These are phyloP conservation scores for Blastobotrys illinoisensis DNA, from an alignment of 1,139 yeast species.

Conservation along the genomic window DNA sequence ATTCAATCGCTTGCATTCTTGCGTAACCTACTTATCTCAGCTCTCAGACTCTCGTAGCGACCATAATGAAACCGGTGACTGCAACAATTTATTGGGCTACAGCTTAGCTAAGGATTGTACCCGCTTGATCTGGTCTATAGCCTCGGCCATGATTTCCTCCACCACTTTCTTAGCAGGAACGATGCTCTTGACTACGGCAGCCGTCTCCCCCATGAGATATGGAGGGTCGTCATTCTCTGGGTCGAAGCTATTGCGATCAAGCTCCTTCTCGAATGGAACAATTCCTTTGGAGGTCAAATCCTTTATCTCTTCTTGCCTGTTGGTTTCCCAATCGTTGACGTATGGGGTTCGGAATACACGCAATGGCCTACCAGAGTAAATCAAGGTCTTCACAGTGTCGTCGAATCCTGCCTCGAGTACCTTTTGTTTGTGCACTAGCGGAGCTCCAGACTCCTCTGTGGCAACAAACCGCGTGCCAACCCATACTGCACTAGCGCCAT, in stretches of 20 bases:
- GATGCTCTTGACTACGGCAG: conserved; percentile 23
- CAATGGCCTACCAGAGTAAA: conserved; percentile 27
- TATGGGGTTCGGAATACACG: conserved; percentile 22
- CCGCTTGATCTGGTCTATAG: conserved; percentile 13
- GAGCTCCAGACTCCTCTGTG: conserved; percentile 26
- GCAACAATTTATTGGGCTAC: no score
- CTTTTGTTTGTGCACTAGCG: conserved; percentile 23
- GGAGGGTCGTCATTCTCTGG: conserved; percentile 16
- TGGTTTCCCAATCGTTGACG: conserved; percentile 24
- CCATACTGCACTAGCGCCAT: conserved; percentile 45
- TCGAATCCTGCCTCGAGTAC: conserved; percentile 23
- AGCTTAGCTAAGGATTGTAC: conserved; percentile 7
- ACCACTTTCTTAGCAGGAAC: conserved; percentile 26
- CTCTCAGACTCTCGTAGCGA: no score
- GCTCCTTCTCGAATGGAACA: conserved; percentile 21
- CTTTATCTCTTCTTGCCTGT: conserved; percentile 21
- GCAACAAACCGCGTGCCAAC: conserved; percentile 33
- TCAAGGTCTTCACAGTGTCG: conserved; percentile 24
- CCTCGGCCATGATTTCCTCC: conserved; percentile 25
- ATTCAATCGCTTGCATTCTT: no score
- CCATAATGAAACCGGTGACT: no score
- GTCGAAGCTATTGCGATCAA: conserved; percentile 18
- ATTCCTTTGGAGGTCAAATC: conserved; percentile 22
- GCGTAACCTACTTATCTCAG: no score
- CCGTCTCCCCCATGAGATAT: conserved; percentile 27